phyloP scores from a whole-genome alignment of 1,284 basidiomycete species.

The Neotropicomus parvogracilis region DNA sequence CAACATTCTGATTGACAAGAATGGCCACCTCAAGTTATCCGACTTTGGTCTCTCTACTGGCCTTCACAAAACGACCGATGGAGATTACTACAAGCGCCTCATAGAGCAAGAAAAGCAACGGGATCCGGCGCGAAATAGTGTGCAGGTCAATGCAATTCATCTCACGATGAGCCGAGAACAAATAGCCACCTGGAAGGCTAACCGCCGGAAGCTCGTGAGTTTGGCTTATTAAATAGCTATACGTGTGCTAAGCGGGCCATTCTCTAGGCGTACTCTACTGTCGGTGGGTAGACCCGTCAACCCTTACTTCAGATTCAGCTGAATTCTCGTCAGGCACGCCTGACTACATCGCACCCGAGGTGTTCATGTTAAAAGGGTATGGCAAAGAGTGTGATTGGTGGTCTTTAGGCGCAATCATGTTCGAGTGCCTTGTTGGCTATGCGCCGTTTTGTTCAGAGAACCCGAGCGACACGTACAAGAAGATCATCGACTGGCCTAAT shows the following conservation, averaged over 20 bases:
- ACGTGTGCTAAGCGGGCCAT: constrained; percentile 10
- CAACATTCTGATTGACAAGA: constrained; percentile 96
- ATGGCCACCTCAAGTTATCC: constrained; percentile 95
- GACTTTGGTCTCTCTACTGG: constrained; percentile 98
- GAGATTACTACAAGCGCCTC: constrained; percentile 90
- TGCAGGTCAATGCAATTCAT: constrained; percentile 94
- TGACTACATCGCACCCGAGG: constrained; percentile 92
- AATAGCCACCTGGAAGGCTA: constrained; percentile 99
- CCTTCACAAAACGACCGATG: constrained; percentile 96
- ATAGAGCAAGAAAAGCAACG: constrained; percentile 61
- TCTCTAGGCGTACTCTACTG: constrained; percentile 89
- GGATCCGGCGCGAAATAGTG: constrained; percentile 78
- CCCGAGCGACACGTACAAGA: constrained; percentile 97
- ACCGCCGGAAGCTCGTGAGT: constrained; percentile 87
- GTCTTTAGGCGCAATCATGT: constrained; percentile 97
- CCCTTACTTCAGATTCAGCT: not conserved
- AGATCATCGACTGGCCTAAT: constrained; percentile 94
- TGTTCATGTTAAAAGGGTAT: constrained; percentile 96
- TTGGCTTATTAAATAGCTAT: not conserved
- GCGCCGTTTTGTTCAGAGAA: constrained; percentile 98
- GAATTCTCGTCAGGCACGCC: constrained; percentile 35
- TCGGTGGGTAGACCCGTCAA: constrained; percentile 55
- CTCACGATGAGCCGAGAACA: constrained; percentile 92
- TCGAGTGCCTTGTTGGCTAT: constrained; percentile 96
- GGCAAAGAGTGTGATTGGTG: constrained; percentile 99